Base-by-base conservation (phyloP, 1,284 basidiomycete species). In the Ustilago hordei region DNA sequence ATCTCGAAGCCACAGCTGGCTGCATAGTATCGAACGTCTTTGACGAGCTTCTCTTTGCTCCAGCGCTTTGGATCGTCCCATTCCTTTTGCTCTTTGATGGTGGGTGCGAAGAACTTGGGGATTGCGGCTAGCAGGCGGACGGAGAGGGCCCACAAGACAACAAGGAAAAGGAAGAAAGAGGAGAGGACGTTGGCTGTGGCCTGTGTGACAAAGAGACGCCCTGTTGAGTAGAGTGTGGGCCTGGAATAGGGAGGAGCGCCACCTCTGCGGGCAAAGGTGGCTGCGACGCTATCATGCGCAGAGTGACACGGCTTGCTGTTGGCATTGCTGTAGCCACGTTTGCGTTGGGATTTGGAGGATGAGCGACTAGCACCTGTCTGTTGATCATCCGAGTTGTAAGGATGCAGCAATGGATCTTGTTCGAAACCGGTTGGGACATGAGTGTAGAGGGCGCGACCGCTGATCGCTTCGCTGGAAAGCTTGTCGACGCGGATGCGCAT, bases 21-120 rank as follows among this genome's bases (percentile, higher is more conserved):
- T 0, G 90, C 90, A 83, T 91, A 91, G 86, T 90, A 90, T 45
- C 84, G 82, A 3, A 90, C 88, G 71, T 90, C 89, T 70, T 90
- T 90, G 67, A 87, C 87, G 39, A 90, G 86, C 67, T 88, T 87
- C 53, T 86, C 84, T 50, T 87, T 87, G 64, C 83, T 83, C 88
- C 89, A 90, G 60, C 88, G 87, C 43, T 82, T 78, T 5, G 87
- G 86, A 55, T 89, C 86, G 76, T 91, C 90, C 90, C 90, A 91
- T 4, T 76, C 69, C 41, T 64, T 69, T 34, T 32, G 28, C 58
- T 68, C 67, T 41, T 69, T 59, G 35, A 57, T 31, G 17, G 58
- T 48, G 23, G 70, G 70, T 0, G 67, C 43, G 35, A 66, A 50
- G 64, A 73, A 64, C 34, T 69, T 74, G 12, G 80, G 80, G 13